phyloP scores from a whole-genome alignment of 148 eudicot genomes.

The Dianthus caryophyllus region DNA sequence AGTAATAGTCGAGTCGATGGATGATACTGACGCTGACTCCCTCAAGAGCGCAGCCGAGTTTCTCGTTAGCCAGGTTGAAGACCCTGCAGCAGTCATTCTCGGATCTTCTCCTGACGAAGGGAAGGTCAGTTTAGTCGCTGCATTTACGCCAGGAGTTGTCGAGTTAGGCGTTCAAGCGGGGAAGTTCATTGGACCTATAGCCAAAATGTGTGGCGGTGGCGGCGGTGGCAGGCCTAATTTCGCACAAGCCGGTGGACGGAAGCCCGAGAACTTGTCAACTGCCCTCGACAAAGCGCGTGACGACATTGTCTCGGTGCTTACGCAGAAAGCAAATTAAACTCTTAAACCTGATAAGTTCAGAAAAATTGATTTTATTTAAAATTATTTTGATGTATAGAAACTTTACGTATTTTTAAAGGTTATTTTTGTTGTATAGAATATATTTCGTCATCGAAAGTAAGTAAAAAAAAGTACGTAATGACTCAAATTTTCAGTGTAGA shows the following conservation, averaged over 20 bases:
- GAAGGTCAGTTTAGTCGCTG: constrained; percentile 79
- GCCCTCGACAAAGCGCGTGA: constrained; percentile 80
- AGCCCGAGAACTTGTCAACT: constrained; percentile 62
- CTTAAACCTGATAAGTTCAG: constrained; percentile 3
- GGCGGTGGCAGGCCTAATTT: constrained; percentile 94
- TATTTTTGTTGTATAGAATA: too few relatives aligned
- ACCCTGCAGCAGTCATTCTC: constrained; percentile 83
- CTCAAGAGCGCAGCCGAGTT: constrained; percentile 89
- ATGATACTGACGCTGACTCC: constrained; percentile 81
- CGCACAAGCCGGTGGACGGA: constrained; percentile 94
- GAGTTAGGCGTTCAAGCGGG: constrained; percentile 76
- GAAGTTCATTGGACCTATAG: constrained; percentile 80
- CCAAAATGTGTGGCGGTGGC: constrained; percentile 89
- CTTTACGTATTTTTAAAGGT: too few relatives aligned
- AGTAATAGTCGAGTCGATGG: constrained; percentile 87
- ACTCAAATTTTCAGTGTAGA: too few relatives aligned
- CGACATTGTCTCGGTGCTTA: constrained; percentile 48
- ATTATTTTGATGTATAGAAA: background rate
- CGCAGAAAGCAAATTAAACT: constrained; percentile 41
- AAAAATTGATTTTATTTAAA: background rate
- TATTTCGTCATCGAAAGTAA: too few relatives aligned
- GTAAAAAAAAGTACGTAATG: too few relatives aligned
- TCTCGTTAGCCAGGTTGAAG: constrained; percentile 50
- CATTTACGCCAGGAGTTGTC: constrained; percentile 79
- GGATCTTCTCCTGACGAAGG: constrained; percentile 86